These are phyloP conservation scores for Fusarium zealandicum DNA, from an alignment of 2,329 filamentous ascomycete genomes.

Conservation along the genomic window DNA sequence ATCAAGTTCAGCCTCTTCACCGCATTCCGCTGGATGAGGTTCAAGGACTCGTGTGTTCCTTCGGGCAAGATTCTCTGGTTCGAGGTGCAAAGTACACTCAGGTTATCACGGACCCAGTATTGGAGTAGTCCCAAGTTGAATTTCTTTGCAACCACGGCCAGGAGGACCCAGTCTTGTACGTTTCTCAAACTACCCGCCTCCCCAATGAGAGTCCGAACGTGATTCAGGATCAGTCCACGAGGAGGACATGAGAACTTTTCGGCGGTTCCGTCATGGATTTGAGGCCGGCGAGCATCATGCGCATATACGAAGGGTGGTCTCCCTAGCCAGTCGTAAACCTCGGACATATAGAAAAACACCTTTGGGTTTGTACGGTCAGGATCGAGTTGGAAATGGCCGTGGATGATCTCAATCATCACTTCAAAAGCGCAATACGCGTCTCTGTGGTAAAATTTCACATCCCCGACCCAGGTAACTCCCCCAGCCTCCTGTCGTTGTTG, in stretches of 20 bases:
- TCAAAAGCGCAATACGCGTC: constrained; percentile 9
- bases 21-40: background rate
- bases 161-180: constrained; percentile 24
- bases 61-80: background rate
- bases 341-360: constrained; percentile 23
- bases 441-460: background rate
- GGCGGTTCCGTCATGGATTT: background rate
- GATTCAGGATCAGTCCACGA: background rate
- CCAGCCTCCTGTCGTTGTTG: no score
- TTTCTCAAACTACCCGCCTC: background rate
- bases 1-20: background rate
- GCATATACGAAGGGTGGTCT: background rate
- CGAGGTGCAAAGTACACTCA: constrained; percentile 8
- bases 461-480: background rate
- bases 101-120: background rate
- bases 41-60: background rate
- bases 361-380: constrained; percentile 2
- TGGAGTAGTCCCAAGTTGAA: constrained; percentile 3
- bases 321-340: constrained; percentile 18
- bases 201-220: constrained; percentile 1
- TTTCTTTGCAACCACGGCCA: constrained; percentile 20
- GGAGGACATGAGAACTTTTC: constrained; percentile 5
- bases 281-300: background rate
- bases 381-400: background rate
- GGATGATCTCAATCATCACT: constrained; percentile 9